Evolutionary conservation across 1,139 yeast species (phyloP).

Genomic region (Scheffersomyces insectosa): DNA sequence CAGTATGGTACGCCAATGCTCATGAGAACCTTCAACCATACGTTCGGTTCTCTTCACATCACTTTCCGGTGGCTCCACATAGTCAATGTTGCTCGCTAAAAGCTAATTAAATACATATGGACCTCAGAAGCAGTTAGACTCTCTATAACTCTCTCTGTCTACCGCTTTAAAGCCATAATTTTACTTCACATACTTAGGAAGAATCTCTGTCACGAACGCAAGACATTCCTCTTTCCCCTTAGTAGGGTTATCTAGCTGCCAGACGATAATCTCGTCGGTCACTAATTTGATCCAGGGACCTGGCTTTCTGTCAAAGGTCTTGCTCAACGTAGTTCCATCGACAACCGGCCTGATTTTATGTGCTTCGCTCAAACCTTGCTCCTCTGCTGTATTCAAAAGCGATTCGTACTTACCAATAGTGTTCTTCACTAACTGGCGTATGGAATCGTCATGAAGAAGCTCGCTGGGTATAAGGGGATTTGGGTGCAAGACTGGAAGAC

Average conservation of each 20-base stretch:
- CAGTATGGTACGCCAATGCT: too few species aligned
- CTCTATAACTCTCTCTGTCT: too few species aligned
- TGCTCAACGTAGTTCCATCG: constrained; percentile 68
- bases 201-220: constrained; percentile 35
- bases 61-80: too few species aligned
- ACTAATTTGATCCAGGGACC: constrained; percentile 81
- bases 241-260: constrained; percentile 77
- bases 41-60: too few species aligned
- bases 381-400: constrained; percentile 27
- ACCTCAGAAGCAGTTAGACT: too few species aligned
- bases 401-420: constrained; percentile 28
- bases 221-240: constrained; percentile 55
- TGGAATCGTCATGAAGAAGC: constrained; percentile 8
- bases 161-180: background rate
- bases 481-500: constrained; percentile 8
- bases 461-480: constrained; percentile 4
- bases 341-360: constrained; percentile 53
- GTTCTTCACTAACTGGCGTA: constrained; percentile 2
- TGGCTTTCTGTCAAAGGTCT: constrained; percentile 56
- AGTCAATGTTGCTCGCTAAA: too few species aligned
- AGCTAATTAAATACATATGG: too few species aligned
- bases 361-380: constrained; percentile 38
- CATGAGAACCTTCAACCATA: too few species aligned
- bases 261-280: constrained; percentile 54
- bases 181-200: constrained; percentile 12